A percentile compares a stretch with the other conserved stretches of the same genome.
Evolutionary conservation across 331 rosid genomes (phyloP).

Genomic region (Prunus yedoensis): DNA sequence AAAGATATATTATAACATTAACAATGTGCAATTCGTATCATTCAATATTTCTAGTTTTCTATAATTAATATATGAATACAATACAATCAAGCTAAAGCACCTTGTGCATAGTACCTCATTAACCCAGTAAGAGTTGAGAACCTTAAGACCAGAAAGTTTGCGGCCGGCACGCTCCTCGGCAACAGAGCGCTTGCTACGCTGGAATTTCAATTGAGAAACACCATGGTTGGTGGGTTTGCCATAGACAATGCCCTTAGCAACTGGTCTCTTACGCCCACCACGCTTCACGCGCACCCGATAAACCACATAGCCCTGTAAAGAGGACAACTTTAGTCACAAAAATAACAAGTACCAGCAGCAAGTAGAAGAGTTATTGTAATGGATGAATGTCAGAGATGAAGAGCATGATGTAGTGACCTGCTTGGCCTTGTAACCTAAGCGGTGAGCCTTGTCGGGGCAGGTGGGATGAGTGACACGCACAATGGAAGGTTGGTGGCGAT

Average conservation of each 20-base stretch:
- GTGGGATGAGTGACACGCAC: constrained; percentile 44
- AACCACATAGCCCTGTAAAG: constrained; percentile 67
- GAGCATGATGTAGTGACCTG: constrained; percentile 27
- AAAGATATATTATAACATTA: no score
- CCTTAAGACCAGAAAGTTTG: constrained; percentile 30
- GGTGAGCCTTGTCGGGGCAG: constrained; percentile 45
- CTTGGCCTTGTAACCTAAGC: constrained; percentile 49
- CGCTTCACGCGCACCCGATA: constrained; percentile 78
- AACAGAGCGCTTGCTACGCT: constrained; percentile 64
- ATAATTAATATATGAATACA: no score
- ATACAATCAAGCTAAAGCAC: not conserved
- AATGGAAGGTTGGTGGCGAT: constrained; percentile 41
- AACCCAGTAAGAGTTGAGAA: constrained; percentile 42
- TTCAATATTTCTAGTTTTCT: no score
- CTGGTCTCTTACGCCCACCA: constrained; percentile 89
- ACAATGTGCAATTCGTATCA: no score
- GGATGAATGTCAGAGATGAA: not conserved
- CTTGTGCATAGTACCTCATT: constrained; percentile 20
- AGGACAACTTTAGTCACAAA: not conserved
- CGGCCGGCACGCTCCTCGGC: constrained; percentile 39
- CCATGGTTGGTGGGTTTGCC: constrained; percentile 84
- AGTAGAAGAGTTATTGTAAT: no score
- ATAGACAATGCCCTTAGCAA: constrained; percentile 82
- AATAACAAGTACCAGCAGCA: no score
- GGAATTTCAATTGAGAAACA: constrained; percentile 72